Evolutionary conservation across 2,329 filamentous ascomycete species (phyloP), one percentile per base, ranked within the genome.

Genomic region (Aspergillus ochraceus): DNA sequence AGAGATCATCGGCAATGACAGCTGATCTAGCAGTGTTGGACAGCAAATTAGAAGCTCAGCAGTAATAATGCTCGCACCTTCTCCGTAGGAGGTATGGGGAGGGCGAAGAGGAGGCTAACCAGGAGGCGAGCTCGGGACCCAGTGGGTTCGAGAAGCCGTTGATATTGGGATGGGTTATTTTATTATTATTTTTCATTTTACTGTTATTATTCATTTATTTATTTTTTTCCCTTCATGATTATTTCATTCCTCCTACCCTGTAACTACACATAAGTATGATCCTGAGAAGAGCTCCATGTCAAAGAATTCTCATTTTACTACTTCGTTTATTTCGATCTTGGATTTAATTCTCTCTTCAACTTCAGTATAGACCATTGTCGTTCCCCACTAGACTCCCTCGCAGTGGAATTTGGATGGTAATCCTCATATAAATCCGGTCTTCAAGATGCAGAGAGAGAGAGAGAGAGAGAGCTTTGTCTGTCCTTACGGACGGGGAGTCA

Each of bases 1-100:
- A 62, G 58, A 64, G 67, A 69, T 69, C 67, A 68, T 63, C 66
- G 52, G 62, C 59, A 63, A 54, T 68, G 66, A 68, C 66, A 68
- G 66, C 61, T 67, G 63, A 64, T 66, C 60, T 55, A 66, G 51
- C 52, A 62, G 56, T 52, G 51, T 36, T 17, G 50, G 50, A 60
- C 56, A 64, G 61, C 64, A 65, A 68, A 63, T 66, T 52, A 66
- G 61, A 63, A 60, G 55, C 57, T 63, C 63, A 60, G 57, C 54
- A 60, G 58, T 60, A 61, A 58, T 54, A 61, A 52, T 54, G 36
- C 49, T 57, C 46, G 17, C 29, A 55, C 51, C 52, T 54, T 26
- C 42, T 20, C 45, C 24, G 36, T 49, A 58, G 52, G 39, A 49
- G 57, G 22, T 52, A 51, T 47, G 55, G 55, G 24, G 58, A 57